Percentiles rank a stretch among this genome's conserved stretches.
These are phyloP conservation scores for Phytopythium delawarense DNA, from an alignment of 352 stramenopile genomes.

Conservation along the genomic window DNA sequence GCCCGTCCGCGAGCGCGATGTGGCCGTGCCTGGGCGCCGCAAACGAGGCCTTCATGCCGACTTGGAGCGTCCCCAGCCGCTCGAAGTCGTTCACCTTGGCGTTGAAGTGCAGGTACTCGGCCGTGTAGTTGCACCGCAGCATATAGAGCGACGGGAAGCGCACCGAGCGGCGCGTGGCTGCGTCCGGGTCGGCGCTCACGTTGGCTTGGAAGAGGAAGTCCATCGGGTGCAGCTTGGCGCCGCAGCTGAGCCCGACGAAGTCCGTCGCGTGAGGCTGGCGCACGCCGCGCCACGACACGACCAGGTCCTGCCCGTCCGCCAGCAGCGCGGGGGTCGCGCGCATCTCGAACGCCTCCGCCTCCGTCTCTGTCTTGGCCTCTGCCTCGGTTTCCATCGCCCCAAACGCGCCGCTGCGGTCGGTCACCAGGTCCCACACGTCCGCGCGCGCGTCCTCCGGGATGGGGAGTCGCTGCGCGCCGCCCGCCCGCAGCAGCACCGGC, in stretches of 20 bases:
- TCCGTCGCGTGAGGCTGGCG: conserved; percentile 44
- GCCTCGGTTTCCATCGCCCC: no score
- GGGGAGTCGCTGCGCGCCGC: not conserved
- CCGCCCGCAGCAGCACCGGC: conserved; percentile 3
- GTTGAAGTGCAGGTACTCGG: conserved; percentile 60
- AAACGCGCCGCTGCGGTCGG: conserved; percentile 14
- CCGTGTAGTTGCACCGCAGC: conserved; percentile 71
- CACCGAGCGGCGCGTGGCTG: conserved; percentile 27
- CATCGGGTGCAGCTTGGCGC: conserved; percentile 34
- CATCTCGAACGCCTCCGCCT: conserved; percentile 12
- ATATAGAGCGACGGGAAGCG: conserved; percentile 69
- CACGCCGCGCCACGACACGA: conserved; percentile 61
- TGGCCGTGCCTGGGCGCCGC: conserved; percentile 65
- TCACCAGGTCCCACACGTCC: conserved; percentile 18
- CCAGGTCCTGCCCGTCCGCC: conserved; percentile 62
- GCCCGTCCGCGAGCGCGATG: conserved; percentile 45
- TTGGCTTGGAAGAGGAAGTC: conserved; percentile 51
- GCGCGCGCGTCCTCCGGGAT: not conserved
- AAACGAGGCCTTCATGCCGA: conserved; percentile 58
- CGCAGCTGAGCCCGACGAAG: conserved; percentile 69
- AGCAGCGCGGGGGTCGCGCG: conserved; percentile 43
- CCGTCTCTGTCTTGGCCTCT: no score
- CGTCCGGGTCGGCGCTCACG: conserved; percentile 25
- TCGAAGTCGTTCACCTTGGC: conserved; percentile 32
- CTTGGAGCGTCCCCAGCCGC: conserved; percentile 30